Percentiles rank a stretch among this genome's conserved stretches.
These are phyloP conservation scores for Hibiscus tridactylites DNA, from an alignment of 345 rosid genomes.

Conservation along the genomic window DNA sequence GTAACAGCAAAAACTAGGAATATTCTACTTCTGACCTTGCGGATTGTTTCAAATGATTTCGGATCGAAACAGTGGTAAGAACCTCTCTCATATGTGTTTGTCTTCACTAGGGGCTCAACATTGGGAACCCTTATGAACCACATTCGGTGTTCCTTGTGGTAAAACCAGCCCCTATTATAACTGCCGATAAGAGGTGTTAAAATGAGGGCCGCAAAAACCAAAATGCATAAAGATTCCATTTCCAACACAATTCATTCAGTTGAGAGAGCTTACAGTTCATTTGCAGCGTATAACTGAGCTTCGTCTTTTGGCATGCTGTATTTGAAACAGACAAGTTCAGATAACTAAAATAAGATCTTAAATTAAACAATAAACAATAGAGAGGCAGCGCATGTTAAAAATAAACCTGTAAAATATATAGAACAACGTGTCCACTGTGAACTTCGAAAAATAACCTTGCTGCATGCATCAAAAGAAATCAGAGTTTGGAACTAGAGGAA, in stretches of 20 bases:
- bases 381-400: neutral
- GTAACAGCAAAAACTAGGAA: neutral
- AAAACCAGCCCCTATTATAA: slow-evolving; percentile 23
- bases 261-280: slow-evolving; percentile 70
- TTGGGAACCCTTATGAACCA: slow-evolving; percentile 72
- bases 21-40: slow-evolving; percentile 49
- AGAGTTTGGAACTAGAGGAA: neutral
- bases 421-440: slow-evolving; percentile 61
- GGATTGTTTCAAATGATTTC: slow-evolving; percentile 52
- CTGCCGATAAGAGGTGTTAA: slow-evolving; percentile 37
- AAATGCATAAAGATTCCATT: neutral
- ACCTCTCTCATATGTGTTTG: slow-evolving; percentile 66
- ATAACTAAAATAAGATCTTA: slow-evolving; percentile 1
- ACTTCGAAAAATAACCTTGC: slow-evolving; percentile 81
- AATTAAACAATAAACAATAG: neutral
- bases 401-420: slow-evolving; percentile 79
- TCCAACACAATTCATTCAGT: neutral
- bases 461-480: slow-evolving; percentile 29
- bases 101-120: slow-evolving; percentile 83
- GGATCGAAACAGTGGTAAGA: slow-evolving; percentile 90
- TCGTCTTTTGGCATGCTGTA: slow-evolving; percentile 98
- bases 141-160: slow-evolving; percentile 69
- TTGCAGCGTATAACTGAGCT: slow-evolving; percentile 84
- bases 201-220: neutral
- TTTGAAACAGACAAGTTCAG: slow-evolving; percentile 3